phyloP scores from a whole-genome alignment of 257 asterid species.

The Handroanthus guayacan region DNA sequence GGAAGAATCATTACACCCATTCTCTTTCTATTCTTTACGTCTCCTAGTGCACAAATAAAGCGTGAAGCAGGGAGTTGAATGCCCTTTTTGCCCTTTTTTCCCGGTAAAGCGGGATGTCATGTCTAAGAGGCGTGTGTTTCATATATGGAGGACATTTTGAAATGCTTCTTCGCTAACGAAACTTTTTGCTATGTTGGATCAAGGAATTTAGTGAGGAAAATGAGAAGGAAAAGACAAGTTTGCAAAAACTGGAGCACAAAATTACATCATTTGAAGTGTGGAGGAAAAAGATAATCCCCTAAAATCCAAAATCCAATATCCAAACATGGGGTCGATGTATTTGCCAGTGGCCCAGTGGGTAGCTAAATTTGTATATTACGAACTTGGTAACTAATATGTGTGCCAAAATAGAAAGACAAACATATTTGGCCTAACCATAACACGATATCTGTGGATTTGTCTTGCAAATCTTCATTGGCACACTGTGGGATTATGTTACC shows the following conservation, averaged over 20 bases:
- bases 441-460: neutral
- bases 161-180: neutral
- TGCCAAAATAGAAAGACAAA: neutral
- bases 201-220: too few relatives aligned
- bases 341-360: neutral
- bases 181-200: neutral
- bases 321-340: too few relatives aligned
- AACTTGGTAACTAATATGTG: neutral
- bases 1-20: neutral
- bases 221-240: too few relatives aligned
- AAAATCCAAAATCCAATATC: too few relatives aligned
- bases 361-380: neutral
- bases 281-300: too few relatives aligned
- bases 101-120: neutral
- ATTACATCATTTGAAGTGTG: too few relatives aligned
- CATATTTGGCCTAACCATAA: neutral
- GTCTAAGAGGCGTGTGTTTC: neutral
- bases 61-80: neutral
- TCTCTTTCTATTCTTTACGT: neutral
- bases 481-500: neutral
- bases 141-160: neutral
- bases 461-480: neutral
- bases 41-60: neutral
- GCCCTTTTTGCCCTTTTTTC: neutral
- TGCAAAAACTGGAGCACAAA: too few relatives aligned